A percentile compares a stretch with the other conserved stretches of the same genome.
phyloP scores from a whole-genome alignment of 768 basidiomycete species.

The Russula virescens region DNA sequence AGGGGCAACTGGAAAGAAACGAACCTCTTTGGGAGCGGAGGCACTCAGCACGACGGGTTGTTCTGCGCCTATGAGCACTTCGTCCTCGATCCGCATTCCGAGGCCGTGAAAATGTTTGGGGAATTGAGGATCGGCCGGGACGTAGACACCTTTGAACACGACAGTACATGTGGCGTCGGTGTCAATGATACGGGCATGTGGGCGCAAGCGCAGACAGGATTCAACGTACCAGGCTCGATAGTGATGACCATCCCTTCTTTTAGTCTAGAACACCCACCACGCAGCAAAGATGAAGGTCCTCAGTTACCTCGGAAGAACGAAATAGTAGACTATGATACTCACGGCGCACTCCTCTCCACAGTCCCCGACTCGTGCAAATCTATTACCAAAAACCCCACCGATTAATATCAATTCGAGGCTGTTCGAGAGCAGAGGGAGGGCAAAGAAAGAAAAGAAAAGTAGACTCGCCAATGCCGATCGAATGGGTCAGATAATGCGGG shows the following conservation, averaged over 20 bases:
- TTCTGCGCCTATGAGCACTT: conserved; percentile 61
- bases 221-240: conserved; percentile 68
- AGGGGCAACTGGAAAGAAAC: not conserved
- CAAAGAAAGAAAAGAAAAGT: not conserved
- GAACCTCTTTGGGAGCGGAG: conserved; percentile 77
- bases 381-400: conserved; percentile 27
- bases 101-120: conserved; percentile 88
- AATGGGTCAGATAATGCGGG: conserved; percentile 90
- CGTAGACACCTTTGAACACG: conserved; percentile 62
- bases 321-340: conserved; percentile 26
- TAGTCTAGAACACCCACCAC: conserved; percentile 40
- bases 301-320: not conserved
- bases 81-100: conserved; percentile 91
- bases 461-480: conserved; percentile 78
- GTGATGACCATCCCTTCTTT: conserved; percentile 88
- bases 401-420: not conserved
- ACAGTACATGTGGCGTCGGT: conserved; percentile 6
- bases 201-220: not conserved
- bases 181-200: not conserved
- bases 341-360: conserved; percentile 51
- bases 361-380: conserved; percentile 85
- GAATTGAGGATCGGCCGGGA: conserved; percentile 72
- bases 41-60: conserved; percentile 60
- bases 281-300: too few relatives aligned
- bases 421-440: too few relatives aligned